A percentile compares a stretch with the other conserved stretches of the same genome.
These are phyloP conservation scores for Populus ilicifolia DNA, from an alignment of 345 rosid species.

Conservation along the genomic window DNA sequence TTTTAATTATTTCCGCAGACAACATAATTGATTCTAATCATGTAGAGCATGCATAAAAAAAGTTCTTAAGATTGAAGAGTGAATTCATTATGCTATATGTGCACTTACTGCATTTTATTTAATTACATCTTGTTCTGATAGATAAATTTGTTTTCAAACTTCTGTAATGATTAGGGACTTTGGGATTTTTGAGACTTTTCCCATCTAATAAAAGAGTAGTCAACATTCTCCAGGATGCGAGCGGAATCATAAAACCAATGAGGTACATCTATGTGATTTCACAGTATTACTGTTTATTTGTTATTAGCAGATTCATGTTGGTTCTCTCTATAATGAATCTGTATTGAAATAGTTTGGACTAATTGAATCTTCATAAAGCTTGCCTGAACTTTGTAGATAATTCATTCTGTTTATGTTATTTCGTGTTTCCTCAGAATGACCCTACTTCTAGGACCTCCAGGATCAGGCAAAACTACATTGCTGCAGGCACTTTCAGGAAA, in stretches of 20 bases:
- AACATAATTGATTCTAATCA: not conserved
- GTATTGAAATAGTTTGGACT: not conserved
- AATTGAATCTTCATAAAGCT: not conserved
- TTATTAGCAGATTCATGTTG: too few relatives aligned
- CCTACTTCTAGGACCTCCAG: conserved; percentile 62
- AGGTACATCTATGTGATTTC: conserved; percentile 24
- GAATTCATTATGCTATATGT: not conserved
- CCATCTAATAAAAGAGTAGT: conserved; percentile 48
- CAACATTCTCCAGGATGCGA: conserved; percentile 38
- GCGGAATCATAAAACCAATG: conserved; percentile 49
- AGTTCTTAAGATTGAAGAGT: not conserved
- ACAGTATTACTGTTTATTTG: not conserved
- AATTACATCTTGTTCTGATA: not conserved
- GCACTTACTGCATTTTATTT: not conserved
- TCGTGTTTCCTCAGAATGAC: conserved; percentile 41
- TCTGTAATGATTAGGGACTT: conserved; percentile 30
- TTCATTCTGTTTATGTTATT: not conserved
- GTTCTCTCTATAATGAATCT: not conserved
- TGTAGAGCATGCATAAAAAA: not conserved
- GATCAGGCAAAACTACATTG: conserved; percentile 57
- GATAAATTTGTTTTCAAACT: not conserved
- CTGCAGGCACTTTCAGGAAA: conserved; percentile 49
- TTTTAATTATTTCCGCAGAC: not conserved
- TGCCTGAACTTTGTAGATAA: not conserved
- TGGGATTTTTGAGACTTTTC: conserved; percentile 33